A percentile compares a stretch with the other conserved stretches of the same genome.
Evolutionary conservation across 2,329 filamentous ascomycete genomes (phyloP).

Genomic region (Grosmannia serpens): DNA sequence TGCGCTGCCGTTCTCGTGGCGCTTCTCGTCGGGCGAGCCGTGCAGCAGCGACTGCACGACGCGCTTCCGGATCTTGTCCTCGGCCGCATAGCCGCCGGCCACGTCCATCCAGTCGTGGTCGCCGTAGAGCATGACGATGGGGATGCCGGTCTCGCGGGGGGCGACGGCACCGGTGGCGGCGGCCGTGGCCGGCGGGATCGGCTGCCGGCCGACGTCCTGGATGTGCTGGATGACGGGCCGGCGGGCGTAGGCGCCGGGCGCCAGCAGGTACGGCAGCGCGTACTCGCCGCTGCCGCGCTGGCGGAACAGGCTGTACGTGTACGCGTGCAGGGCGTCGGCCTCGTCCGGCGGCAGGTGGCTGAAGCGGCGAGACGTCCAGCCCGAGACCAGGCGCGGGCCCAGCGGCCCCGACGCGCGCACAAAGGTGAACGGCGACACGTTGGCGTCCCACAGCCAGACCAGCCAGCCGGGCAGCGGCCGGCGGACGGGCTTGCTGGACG

Average conservation of each 20-base stretch:
- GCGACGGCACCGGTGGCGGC: conserved; percentile 18
- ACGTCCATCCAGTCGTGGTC: conserved; percentile 99
- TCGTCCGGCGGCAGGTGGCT: conserved; percentile 74
- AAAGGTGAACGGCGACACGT: conserved; percentile 87
- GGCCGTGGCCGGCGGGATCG: conserved; percentile 22
- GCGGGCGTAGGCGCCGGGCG: conserved; percentile 84
- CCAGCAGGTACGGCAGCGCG: conserved; percentile 81
- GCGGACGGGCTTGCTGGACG: conserved; percentile 17
- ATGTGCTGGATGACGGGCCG: conserved; percentile 81
- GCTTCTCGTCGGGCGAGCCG: conserved; percentile 56
- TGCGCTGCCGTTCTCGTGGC: conserved; percentile 63
- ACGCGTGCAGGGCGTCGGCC: conserved; percentile 76
- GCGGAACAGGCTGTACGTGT: conserved; percentile 88
- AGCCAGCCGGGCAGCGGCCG: conserved; percentile 73
- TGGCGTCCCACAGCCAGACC: conserved; percentile 90
- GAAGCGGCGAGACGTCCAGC: conserved; percentile 90
- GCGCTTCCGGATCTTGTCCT: conserved; percentile 65
- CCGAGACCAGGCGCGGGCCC: conserved; percentile 82
- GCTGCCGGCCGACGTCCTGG: conserved; percentile 71
- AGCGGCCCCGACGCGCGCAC: conserved; percentile 81
- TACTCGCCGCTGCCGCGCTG: conserved; percentile 91
- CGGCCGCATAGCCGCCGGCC: conserved; percentile 67
- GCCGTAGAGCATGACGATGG: conserved; percentile 89
- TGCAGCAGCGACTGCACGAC: conserved; percentile 46
- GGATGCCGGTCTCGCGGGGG: conserved; percentile 53